Evolutionary conservation across 1,139 yeast species (phyloP), one percentile per base, ranked within the genome.

Genomic region (Candida smagusa): DNA sequence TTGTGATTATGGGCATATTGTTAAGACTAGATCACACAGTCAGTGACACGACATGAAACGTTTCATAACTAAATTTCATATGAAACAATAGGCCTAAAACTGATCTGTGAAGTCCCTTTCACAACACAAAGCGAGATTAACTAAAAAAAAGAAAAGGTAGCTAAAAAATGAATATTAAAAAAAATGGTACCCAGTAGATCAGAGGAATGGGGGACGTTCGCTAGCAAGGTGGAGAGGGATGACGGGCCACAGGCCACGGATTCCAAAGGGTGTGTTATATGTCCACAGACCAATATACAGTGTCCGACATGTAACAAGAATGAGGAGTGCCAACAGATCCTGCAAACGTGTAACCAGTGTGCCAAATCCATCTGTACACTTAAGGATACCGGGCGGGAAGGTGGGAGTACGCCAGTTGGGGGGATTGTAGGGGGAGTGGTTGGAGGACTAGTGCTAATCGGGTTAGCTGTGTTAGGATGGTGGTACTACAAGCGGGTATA

Each of bases 361-460:
- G 76, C 89, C 0, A 54, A 59, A 12, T 70, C 74, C n/a, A 70
- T 68, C 46, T 84, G 90, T 57, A 59, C 63, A 2, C 52, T 54
- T 2, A 38, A 45, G 12, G 52, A 47, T 12, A 28, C 25, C 3
- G 25, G 32, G n/a, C 7, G 30, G 2, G 13, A 34, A 12, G 32
- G 40, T 9, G 33, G 36, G 33, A 11, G 38, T 35, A 47, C 58
- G 7, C 61, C 65, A 3, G 50, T 63, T 9, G 86, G 87, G 12
- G 85, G 79, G 2, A 74, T 81, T 2, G 79, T 79, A 0, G 89
- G 86, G 5, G 86, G 86, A 22, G 79, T 78, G 2, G 68, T 76
- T 2, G 85, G 82, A 8, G 44, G 52, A 7, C 59, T 71, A 3
- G 68, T 64, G 3, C 50, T 74, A 2, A 16, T 76, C 2, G 59